Base-by-base conservation (phyloP, 176 grass and related monocot species). In the Zoysia japonica region DNA sequence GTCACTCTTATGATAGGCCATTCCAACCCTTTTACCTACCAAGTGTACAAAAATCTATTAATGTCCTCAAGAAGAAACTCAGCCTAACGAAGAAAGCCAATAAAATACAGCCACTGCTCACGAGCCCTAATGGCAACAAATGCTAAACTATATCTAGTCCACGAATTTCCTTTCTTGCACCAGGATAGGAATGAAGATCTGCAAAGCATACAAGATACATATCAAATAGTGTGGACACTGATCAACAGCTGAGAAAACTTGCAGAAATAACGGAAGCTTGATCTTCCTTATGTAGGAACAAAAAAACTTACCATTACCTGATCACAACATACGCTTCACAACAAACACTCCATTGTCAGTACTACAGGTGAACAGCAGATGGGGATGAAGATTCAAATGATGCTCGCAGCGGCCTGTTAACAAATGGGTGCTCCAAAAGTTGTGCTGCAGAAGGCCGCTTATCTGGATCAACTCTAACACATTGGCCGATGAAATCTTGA, bases 351-450 rank as follows among this genome's bases (percentile, higher is more conserved):
- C 54, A 45, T 20, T 45, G 81, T 81, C 72, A 61, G 10, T 82
- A 74, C 67, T 82, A 85, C 1, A 46, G 39, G 12, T 67, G 41
- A 54, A 77, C 39, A 61, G 46, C 41, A 39, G 67, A 15, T 19
- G 87, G 83, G 15, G 87, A 85, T 37, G 74, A 47, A 72, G 92
- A 89, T 62, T 85, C 85, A 44, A 91, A 78, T 80, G 90, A 90
- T 89, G 81, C 50, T 77, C 72, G 51, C n/a, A 93, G 56, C 13
- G 92, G 72, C 74, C 88, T 91, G 75, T 88, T 93, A 74, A 99
- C 90, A 89, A 99, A 99, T 70, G 96, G 90, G 70, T 99, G 96
- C 2, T 90, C 73, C 66, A 99, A 69, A 70, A 99, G 92, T 79
- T 86, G 82, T 68, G 79, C 84, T 13, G 92, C 92, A 51, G 90